phyloP scores from a whole-genome alignment of 148 eudicot species.

The Cornus kousa region DNA sequence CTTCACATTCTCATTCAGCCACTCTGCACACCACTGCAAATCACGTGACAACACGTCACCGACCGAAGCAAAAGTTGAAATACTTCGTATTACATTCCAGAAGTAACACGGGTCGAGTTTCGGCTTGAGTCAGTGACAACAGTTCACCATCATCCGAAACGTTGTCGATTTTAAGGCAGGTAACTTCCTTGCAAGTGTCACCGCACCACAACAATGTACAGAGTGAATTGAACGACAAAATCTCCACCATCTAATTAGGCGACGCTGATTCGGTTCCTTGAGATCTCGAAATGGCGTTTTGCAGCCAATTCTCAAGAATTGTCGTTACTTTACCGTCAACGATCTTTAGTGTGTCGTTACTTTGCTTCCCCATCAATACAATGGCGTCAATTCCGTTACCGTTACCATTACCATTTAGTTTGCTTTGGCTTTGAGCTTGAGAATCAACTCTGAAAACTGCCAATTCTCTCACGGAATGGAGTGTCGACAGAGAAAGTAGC shows the following conservation, averaged over 20 bases:
- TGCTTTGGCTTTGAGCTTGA: constrained; percentile 44
- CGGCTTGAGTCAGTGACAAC: constrained; percentile 62
- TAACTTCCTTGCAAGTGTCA: constrained; percentile 62
- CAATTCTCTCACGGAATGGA: constrained; percentile 66
- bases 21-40: constrained; percentile 67
- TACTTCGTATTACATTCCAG: constrained; percentile 75
- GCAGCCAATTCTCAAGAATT: constrained; percentile 35
- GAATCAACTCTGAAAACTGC: constrained; percentile 58
- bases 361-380: constrained; percentile 57
- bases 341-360: constrained; percentile 48
- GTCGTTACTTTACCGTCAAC: constrained; percentile 20
- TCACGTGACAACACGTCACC: constrained; percentile 45
- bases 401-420: constrained; percentile 21
- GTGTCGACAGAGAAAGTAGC: constrained; percentile 22
- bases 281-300: constrained; percentile 9
- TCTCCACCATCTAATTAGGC: constrained; percentile 26
- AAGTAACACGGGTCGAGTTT: constrained; percentile 55
- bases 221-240: constrained; percentile 64
- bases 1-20: constrained; percentile 33
- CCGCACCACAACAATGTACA: constrained; percentile 61
- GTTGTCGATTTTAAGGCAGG: constrained; percentile 38
- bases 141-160: constrained; percentile 75
- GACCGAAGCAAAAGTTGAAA: constrained; percentile 47
- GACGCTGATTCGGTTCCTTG: constrained; percentile 18
- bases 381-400: constrained; percentile 21